Conservation (phyloP, 164 flowering plant genomes). For the Aristolochia californica region DNA sequence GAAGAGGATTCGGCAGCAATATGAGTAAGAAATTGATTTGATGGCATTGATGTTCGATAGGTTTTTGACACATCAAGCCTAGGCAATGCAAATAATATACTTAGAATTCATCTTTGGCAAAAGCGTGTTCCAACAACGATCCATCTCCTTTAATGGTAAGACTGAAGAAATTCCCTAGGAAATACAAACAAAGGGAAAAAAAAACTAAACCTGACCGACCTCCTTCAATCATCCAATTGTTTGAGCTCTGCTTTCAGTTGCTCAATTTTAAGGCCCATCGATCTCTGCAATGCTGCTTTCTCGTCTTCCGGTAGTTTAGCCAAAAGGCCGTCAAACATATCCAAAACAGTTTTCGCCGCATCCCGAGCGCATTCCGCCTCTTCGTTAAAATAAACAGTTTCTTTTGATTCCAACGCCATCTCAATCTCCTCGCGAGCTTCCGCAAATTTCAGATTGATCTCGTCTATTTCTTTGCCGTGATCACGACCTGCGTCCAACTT, state of each 20-base stretch:
- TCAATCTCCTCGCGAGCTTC: slow-evolving; percentile 98
- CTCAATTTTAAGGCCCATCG: slow-evolving; percentile 95
- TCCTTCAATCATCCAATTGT: slow-evolving; percentile 55
- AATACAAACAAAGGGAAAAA: neutral
- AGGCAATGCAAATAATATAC: neutral
- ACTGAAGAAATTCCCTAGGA: too few species aligned
- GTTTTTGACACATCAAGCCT: slow-evolving; percentile 40
- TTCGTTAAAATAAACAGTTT: slow-evolving; percentile 80
- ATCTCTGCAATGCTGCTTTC: slow-evolving; percentile 46
- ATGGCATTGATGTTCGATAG: too few species aligned
- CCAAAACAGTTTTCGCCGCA: slow-evolving; percentile 65
- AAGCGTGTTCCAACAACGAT: too few species aligned
- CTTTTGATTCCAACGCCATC: slow-evolving; percentile 82
- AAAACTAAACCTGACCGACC: neutral
- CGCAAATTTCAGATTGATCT: slow-evolving; percentile 80
- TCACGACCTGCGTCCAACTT: slow-evolving; percentile 22
- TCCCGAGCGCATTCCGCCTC: slow-evolving; percentile 73
- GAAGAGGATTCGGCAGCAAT: too few species aligned
- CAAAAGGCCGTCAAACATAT: slow-evolving; percentile 46
- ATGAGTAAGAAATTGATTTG: too few species aligned
- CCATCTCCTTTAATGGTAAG: too few species aligned
- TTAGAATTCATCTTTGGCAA: too few species aligned
- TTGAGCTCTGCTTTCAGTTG: slow-evolving; percentile 86
- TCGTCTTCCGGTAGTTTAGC: slow-evolving; percentile 45
- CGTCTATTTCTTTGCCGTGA: slow-evolving; percentile 51